Evolutionary conservation across 306 rosid genomes (phyloP), one percentile per base, ranked within the genome.

Genomic region (Datisca glomerata): DNA sequence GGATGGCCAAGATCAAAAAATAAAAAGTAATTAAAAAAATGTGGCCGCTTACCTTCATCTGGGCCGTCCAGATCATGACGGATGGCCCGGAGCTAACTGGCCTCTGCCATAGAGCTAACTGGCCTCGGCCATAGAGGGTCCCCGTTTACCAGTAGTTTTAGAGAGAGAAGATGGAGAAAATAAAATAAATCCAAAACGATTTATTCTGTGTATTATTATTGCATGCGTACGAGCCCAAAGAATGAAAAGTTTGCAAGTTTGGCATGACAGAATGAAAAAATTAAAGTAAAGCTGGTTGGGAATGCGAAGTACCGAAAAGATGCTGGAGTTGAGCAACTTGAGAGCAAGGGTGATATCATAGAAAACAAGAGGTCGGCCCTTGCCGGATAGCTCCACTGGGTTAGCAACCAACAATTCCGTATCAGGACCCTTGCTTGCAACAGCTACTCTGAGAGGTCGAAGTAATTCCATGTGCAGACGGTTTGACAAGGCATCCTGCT

Each of bases 301-400:
- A 7, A 57, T n/a, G n/a, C n/a, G n/a, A 57, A 51, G 55, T 89
- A 89, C 98, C 81, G 60, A 73, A 68, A 89, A 89, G 51, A 84
- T 71, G 59, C 98, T 71, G 15, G 57, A 70, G 65, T 57, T 52
- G 13, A 74, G 79, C 75, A 51, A 72, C 64, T 75, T 84, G 57
- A 89, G 79, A 61, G 95, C 95, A 46, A 70, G 91, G 53, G 98
- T 84, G 51, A 80, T 78, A 45, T 89, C 95, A 37, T 77, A 28
- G 18, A 89, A 80, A 28, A 89, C 98, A 49, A 80, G 91, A 47
- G 98, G 98, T 21, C 98, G 71, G 33, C 98, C 98, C 33, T 84
- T 80, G 70, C 93, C 84, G 2, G 93, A 83, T 56, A 89, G 60
- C 52, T 89, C 98, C 5, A 79, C 93, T 0, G 98, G 95, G 65